Evolutionary conservation across 371 early-diverging fungal genomes (phyloP).

Genomic region (Mortierella sp.): DNA sequence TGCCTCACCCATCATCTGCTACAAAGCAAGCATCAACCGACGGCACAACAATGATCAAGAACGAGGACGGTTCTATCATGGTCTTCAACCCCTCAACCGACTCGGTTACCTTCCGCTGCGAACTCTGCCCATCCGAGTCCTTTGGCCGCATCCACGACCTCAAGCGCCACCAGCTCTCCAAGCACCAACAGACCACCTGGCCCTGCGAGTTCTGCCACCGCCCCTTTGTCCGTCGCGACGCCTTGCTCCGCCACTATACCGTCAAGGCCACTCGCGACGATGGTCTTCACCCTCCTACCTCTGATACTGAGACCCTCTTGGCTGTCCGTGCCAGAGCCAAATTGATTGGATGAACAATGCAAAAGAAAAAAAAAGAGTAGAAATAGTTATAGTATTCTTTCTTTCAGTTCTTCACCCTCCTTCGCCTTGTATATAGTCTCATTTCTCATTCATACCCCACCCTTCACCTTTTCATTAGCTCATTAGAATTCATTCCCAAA

Average conservation of each 20-base stretch:
- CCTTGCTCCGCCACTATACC: constrained; percentile 26
- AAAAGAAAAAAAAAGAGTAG: neutral
- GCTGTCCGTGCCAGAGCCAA: constrained; percentile 21
- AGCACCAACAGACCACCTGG: constrained; percentile 22
- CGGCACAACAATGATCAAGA: constrained; percentile 6
- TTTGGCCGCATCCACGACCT: constrained; percentile 33
- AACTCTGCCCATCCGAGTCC: constrained; percentile 20
- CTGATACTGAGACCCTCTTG: constrained; percentile 23
- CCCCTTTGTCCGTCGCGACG: constrained; percentile 26
- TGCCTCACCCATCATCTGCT: neutral
- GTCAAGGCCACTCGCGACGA: constrained; percentile 20
- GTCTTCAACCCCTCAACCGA: constrained; percentile 20
- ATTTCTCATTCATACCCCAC: neutral
- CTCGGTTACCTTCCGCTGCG: constrained; percentile 19
- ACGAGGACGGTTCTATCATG: constrained; percentile 24
- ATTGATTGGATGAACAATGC: constrained; percentile 1
- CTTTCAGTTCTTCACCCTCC: neutral
- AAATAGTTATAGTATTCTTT: neutral
- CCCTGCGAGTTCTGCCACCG: constrained; percentile 26
- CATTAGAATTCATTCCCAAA: constrained; percentile 1
- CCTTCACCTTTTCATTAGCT: neutral
- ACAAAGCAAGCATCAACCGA: neutral
- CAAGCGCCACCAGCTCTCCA: constrained; percentile 24
- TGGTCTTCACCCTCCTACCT: constrained; percentile 19
- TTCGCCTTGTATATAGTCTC: constrained; percentile 7